Percentiles rank a stretch among this genome's conserved stretches.
phyloP scores from a whole-genome alignment of 2,329 filamentous ascomycete species.

The Scytalidium lignicola region DNA sequence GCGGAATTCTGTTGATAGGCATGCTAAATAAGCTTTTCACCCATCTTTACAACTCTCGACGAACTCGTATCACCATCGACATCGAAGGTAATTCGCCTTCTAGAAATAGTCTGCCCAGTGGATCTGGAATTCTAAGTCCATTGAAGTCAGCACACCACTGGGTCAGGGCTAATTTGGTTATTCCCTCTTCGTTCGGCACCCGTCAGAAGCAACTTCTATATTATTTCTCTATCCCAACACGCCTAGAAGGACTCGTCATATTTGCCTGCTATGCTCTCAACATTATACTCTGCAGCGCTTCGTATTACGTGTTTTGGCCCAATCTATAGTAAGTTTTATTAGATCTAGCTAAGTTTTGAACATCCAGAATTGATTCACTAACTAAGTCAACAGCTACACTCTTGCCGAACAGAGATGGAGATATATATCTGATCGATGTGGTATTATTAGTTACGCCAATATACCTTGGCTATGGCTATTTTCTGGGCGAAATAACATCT shows the following conservation, averaged over 20 bases:
- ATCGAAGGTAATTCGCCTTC: too few species aligned
- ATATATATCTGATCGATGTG: constrained; percentile 57
- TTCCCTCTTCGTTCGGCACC: constrained; percentile 1
- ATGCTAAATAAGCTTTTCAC: background rate
- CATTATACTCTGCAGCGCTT: constrained; percentile 29
- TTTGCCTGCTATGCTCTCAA: constrained; percentile 34
- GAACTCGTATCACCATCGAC: too few species aligned
- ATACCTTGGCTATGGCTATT: constrained; percentile 45
- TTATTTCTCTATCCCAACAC: constrained; percentile 30
- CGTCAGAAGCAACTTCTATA: constrained; percentile 1
- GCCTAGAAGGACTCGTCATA: constrained; percentile 36
- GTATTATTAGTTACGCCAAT: constrained; percentile 58
- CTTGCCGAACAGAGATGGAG: constrained; percentile 35
- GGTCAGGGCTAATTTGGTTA: constrained; percentile 1
- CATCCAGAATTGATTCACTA: background rate
- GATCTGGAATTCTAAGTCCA: background rate
- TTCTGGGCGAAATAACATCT: constrained; percentile 13
- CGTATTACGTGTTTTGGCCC: constrained; percentile 30
- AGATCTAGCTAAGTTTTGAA: background rate
- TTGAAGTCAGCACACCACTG: background rate
- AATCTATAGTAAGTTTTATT: constrained; percentile 3
- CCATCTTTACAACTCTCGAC: background rate
- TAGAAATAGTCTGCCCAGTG: too few species aligned
- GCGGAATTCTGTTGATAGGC: background rate
- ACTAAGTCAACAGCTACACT: constrained; percentile 27